Evolutionary conservation across 495 filamentous ascomycete genomes (phyloP).

Genomic region (Hypoxylon fuscum): DNA sequence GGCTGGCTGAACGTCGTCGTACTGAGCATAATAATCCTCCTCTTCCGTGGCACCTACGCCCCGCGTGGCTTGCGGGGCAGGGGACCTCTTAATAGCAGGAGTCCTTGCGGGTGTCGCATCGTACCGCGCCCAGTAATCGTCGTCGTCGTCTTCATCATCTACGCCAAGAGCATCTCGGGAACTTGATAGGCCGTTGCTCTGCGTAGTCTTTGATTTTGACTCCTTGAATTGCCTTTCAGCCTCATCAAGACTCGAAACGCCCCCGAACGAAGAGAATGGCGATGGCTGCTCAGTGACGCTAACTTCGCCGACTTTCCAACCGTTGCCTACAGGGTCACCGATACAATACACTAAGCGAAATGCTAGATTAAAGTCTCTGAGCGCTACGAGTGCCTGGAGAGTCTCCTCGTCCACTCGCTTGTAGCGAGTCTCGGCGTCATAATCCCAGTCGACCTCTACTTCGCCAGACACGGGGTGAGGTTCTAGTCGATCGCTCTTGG

Average conservation of each 20-base stretch:
- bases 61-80: constrained; percentile 59
- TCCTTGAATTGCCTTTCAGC: constrained; percentile 55
- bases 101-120: constrained; percentile 84
- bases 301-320: constrained; percentile 88
- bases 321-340: constrained; percentile 72
- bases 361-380: constrained; percentile 64
- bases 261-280: constrained; percentile 52
- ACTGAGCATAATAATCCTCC: constrained; percentile 85
- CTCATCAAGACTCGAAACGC: constrained; percentile 49
- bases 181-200: constrained; percentile 22
- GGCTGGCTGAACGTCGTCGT: constrained; percentile 86
- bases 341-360: constrained; percentile 62
- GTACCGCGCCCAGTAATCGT: constrained; percentile 94
- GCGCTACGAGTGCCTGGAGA: constrained; percentile 70
- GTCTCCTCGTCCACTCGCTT: constrained; percentile 86
- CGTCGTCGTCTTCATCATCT: constrained; percentile 74
- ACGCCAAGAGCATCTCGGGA: constrained; percentile 34
- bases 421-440: constrained; percentile 72
- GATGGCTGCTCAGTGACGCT: constrained; percentile 62
- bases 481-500: constrained; percentile 75
- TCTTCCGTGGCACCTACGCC: constrained; percentile 59
- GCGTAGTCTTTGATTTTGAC: constrained; percentile 32
- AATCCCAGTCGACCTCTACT: constrained; percentile 74
- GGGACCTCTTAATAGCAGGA: constrained; percentile 71
- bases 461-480: constrained; percentile 94